These are phyloP conservation scores for Tetraselmis striata DNA, from an alignment of 139 green algal genomes.

Conservation along the genomic window DNA sequence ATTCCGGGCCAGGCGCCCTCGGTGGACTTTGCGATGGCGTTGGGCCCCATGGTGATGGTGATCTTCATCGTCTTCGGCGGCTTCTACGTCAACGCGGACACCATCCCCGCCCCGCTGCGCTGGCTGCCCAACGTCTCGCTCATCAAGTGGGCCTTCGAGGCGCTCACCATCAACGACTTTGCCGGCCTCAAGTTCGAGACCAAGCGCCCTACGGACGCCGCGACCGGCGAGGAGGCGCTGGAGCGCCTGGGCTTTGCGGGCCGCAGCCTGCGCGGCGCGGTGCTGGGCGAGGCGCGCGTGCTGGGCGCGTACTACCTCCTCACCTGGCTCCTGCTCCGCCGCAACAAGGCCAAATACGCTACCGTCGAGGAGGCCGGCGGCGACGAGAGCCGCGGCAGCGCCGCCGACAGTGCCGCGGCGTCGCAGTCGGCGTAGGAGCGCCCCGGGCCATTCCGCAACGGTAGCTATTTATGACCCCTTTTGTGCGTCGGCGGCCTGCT, in stretches of 20 bases:
- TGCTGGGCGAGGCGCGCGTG: slow-evolving; percentile 42
- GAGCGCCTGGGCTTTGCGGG: slow-evolving; percentile 52
- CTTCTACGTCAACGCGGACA: slow-evolving; percentile 73
- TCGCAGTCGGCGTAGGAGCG: no score
- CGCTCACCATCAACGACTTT: slow-evolving; percentile 83
- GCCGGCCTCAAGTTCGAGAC: slow-evolving; percentile 57
- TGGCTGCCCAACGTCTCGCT: slow-evolving; percentile 59
- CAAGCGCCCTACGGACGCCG: slow-evolving; percentile 14
- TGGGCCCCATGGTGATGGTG: slow-evolving; percentile 89
- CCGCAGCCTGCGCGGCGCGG: slow-evolving; percentile 22
- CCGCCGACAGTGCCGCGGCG: no score
- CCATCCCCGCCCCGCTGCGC: slow-evolving; percentile 16
- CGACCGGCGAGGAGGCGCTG: slow-evolving; percentile 52
- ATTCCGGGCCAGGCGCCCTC: slow-evolving; percentile 47
- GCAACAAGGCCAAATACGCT: slow-evolving; percentile 40
- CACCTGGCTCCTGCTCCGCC: slow-evolving; percentile 53
- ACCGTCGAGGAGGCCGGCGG: not conserved
- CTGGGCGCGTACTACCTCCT: slow-evolving; percentile 64
- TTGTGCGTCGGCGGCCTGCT: no score
- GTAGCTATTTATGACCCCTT: no score
- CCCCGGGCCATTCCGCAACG: no score
- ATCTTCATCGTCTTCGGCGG: slow-evolving; percentile 93
- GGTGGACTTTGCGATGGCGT: slow-evolving; percentile 75
- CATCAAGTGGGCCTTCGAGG: slow-evolving; percentile 74
- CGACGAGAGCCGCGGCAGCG: no score